Percentiles rank a stretch among this genome's conserved stretches.
These are phyloP conservation scores for Protea cynaroides DNA, from an alignment of 164 flowering plant genomes.

Conservation along the genomic window DNA sequence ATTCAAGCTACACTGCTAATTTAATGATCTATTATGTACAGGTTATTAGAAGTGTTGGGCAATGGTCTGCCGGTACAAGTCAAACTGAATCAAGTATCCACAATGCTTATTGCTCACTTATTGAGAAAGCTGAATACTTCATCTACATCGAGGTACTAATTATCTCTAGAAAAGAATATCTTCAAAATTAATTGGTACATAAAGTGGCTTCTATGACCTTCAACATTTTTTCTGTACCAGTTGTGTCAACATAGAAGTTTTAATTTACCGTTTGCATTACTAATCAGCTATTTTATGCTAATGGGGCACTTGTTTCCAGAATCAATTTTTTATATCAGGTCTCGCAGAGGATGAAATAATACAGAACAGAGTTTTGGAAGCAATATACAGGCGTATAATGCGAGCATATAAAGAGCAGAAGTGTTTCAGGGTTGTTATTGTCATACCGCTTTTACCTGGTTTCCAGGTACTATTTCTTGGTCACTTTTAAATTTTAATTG, in stretches of 20 bases:
- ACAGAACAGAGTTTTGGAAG: slow-evolving; percentile 80
- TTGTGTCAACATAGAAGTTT: too few relatives aligned
- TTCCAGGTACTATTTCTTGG: slow-evolving; percentile 65
- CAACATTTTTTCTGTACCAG: too few relatives aligned
- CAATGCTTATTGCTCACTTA: slow-evolving; percentile 87
- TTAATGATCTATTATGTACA: slow-evolving; percentile 17
- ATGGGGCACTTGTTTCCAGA: slow-evolving; percentile 49
- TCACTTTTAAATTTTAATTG: background rate
- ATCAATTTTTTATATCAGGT: slow-evolving; percentile 99
- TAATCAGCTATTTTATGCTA: slow-evolving; percentile 16
- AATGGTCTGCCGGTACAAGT: slow-evolving; percentile 99
- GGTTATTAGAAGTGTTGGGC: slow-evolving; percentile 94
- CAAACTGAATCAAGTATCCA: slow-evolving; percentile 96
- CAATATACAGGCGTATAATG: slow-evolving; percentile 72
- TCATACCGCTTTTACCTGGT: slow-evolving; percentile 93
- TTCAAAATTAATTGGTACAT: background rate
- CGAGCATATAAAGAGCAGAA: slow-evolving; percentile 81
- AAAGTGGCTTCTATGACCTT: too few relatives aligned
- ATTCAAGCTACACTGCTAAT: background rate
- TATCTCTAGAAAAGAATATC: background rate
- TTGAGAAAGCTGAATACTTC: slow-evolving; percentile 86
- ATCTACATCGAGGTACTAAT: slow-evolving; percentile 80
- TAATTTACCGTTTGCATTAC: slow-evolving; percentile 5
- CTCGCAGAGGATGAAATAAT: slow-evolving; percentile 84
- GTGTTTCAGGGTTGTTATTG: slow-evolving; percentile 80